These are phyloP conservation scores for Pezicula carpinea DNA, from an alignment of 2,329 filamentous ascomycete species.

Conservation along the genomic window DNA sequence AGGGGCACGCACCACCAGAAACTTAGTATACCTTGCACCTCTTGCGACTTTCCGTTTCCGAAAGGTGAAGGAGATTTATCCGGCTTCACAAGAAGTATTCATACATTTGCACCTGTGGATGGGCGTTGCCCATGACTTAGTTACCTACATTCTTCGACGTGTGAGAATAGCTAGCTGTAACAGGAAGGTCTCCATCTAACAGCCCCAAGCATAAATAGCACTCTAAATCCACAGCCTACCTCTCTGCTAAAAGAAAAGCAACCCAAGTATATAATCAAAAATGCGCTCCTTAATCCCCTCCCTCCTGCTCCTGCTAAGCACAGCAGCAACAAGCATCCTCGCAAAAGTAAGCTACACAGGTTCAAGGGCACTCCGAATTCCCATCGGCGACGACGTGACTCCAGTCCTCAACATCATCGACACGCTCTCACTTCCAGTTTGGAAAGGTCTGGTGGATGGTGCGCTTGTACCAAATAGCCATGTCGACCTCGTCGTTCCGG, in stretches of 20 bases:
- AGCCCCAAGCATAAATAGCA: not conserved
- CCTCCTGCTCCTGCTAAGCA: not conserved
- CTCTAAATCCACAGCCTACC: not conserved
- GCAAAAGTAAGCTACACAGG: conserved; percentile 34
- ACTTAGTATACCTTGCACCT: too few species aligned
- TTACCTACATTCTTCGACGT: too few species aligned
- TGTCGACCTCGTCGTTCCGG: conserved; percentile 39
- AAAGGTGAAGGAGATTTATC: not conserved
- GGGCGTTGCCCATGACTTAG: too few species aligned
- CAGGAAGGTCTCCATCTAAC: not conserved
- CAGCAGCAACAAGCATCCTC: not conserved
- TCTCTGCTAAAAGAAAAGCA: not conserved
- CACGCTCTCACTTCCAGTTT: conserved; percentile 30
- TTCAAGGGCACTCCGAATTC: conserved; percentile 35
- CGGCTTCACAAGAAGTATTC: not conserved
- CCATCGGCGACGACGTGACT: conserved; percentile 28
- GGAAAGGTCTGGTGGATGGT: conserved; percentile 28
- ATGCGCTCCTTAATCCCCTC: not conserved
- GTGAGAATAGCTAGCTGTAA: too few species aligned
- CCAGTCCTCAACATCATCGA: conserved; percentile 31
- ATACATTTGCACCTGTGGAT: too few species aligned
- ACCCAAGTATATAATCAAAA: not conserved
- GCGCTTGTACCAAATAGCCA: conserved; percentile 20
- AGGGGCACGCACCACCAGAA: too few species aligned
- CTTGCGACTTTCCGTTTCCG: not conserved